Base-by-base conservation (phyloP, 208 protist genomes). In the Trypanosoma grayi region DNA sequence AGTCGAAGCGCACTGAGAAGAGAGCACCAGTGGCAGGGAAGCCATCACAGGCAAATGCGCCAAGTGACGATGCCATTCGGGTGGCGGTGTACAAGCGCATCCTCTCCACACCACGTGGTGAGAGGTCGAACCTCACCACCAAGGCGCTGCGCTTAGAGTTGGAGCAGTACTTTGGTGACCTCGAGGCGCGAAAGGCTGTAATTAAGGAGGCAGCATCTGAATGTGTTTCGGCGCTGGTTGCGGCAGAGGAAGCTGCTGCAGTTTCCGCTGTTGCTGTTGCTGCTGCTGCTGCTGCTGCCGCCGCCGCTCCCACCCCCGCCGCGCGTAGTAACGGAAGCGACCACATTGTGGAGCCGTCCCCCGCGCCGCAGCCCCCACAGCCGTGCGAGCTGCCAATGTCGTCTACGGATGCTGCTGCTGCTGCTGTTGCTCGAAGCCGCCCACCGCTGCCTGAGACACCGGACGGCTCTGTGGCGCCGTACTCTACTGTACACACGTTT, bases 51-150 rank as follows among this genome's bases (percentile, higher is more conserved):
- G 33, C 28, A 0, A 34, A 20, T 20, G 22, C 56, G 5, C 68
- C 72, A 24, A 78, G 66, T n/a, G 78, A 87, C n/a, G 87, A 81
- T 31, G 73, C 71, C 14, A 67, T 94, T 46, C 77, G 73, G 13
- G 76, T 90, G 10, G 66, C 76, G 36, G 75, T 94, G 13, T 94
- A 87, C 60, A 73, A 74, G 36, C 79, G 75, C 5, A 74, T 94
- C 24, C 61, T 94, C 39, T 25, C 46, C 51, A 80, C 87, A 60
- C 40, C 79, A 1, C 63, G 62, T 1, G 66, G 52, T 28, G 72
- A 90, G 61, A 78, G 87, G n/a, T 45, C 55, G 13, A 36, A 55
- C 11, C 73, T 94, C 16, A 79, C 83, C 36, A 77, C 79, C 10
- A 90, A 87, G 73, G 61, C 67, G 46, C 70, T 94, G 41, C 83